Evolutionary conservation across 1,284 basidiomycete genomes (phyloP).

Genomic region (Phylloboletellus chloephorus): DNA sequence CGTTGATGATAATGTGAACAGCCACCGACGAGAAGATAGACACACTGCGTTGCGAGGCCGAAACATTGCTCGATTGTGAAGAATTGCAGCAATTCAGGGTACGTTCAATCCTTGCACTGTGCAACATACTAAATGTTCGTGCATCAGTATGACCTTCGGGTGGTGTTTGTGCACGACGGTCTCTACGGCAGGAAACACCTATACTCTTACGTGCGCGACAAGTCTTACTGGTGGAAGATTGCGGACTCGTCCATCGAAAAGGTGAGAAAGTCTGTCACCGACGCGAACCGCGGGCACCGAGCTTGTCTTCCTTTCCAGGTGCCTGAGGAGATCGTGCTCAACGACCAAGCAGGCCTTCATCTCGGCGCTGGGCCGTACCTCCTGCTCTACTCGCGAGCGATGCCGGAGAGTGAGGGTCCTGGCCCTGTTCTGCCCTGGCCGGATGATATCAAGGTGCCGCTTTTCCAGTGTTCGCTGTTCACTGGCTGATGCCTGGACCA

Average conservation of each 20-base stretch:
- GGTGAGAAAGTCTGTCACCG: constrained; percentile 26
- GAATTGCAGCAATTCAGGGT: constrained; percentile 59
- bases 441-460: constrained; percentile 35
- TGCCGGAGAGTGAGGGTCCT: constrained; percentile 32
- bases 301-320: constrained; percentile 40
- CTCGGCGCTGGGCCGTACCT: constrained; percentile 70
- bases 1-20: constrained; percentile 24
- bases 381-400: constrained; percentile 59
- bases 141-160: constrained; percentile 67
- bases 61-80: constrained; percentile 49
- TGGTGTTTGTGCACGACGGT: constrained; percentile 69
- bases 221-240: constrained; percentile 71
- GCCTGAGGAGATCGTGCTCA: constrained; percentile 58
- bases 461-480: neutral
- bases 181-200: constrained; percentile 66
- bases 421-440: constrained; percentile 36
- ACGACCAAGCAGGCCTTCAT: constrained; percentile 63
- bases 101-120: constrained; percentile 23
- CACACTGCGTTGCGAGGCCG: constrained; percentile 39
- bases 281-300: neutral
- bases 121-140: neutral
- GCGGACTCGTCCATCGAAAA: constrained; percentile 65
- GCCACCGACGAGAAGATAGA: constrained; percentile 49
- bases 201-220: constrained; percentile 68
- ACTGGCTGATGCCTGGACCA: constrained; percentile 2